Conservation (phyloP, 257 asterid species). For the Solanum peruvianum region DNA sequence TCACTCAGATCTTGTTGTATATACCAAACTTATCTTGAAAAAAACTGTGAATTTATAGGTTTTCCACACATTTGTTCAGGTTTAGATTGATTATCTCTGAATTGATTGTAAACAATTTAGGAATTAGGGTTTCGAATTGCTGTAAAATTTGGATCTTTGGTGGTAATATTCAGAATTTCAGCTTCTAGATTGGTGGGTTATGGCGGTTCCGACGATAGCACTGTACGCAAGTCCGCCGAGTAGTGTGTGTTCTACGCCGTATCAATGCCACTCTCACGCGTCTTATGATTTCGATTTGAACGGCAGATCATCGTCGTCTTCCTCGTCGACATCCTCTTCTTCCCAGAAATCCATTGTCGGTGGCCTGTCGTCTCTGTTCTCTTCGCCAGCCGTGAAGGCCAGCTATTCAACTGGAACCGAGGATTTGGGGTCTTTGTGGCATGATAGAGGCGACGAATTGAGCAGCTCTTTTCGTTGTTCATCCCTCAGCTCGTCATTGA, state of each 20-base stretch:
- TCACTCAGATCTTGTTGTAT: constrained; percentile 7
- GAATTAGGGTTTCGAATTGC: constrained; percentile 8
- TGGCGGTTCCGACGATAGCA: constrained; percentile 88
- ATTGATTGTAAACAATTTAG: background rate
- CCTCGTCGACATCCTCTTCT: constrained; percentile 45
- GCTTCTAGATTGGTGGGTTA: background rate
- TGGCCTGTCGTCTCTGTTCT: constrained; percentile 52
- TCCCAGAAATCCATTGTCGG: constrained; percentile 49
- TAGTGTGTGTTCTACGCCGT: constrained; percentile 64
- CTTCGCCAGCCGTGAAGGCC: constrained; percentile 46
- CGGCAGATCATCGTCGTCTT: constrained; percentile 47
- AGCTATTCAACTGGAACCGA: constrained; percentile 44
- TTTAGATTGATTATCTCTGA: background rate
- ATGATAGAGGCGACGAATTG: constrained; percentile 66
- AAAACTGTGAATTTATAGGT: background rate
- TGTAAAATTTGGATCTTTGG: constrained; percentile 4
- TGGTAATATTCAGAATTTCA: background rate
- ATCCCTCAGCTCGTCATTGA: constrained; percentile 51
- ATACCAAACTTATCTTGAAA: background rate
- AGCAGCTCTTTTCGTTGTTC: constrained; percentile 61
- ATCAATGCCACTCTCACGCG: constrained; percentile 52
- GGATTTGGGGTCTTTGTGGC: constrained; percentile 70
- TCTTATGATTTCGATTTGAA: constrained; percentile 57
- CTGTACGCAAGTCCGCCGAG: constrained; percentile 75
- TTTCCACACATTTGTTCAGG: background rate